phyloP scores from a whole-genome alignment of 768 basidiomycete species.

The Stropharia rugosoannulata region DNA sequence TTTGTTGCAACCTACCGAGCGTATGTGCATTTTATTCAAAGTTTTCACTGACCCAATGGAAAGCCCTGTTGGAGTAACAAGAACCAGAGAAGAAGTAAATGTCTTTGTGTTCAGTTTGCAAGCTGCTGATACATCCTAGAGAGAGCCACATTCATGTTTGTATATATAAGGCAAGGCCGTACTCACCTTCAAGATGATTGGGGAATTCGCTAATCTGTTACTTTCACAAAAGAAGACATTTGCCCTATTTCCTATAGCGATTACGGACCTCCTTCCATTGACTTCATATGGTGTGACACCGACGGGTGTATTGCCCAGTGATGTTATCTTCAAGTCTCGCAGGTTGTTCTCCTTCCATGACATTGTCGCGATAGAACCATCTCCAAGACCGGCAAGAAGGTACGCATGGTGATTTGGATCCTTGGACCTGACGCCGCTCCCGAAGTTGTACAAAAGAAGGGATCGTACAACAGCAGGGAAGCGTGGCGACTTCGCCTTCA shows the following conservation, averaged over 20 bases:
- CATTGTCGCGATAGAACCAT: slow-evolving; percentile 69
- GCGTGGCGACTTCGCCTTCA: slow-evolving; percentile 27
- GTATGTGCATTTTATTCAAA: slow-evolving; percentile 79
- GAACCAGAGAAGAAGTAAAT: slow-evolving; percentile 54
- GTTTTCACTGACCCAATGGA: slow-evolving; percentile 66
- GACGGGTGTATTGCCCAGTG: slow-evolving; percentile 70
- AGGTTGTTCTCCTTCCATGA: slow-evolving; percentile 43
- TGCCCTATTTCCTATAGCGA: slow-evolving; percentile 72
- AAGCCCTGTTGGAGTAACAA: slow-evolving; percentile 54
- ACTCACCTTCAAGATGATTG: slow-evolving; percentile 66
- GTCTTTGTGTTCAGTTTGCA: slow-evolving; percentile 44
- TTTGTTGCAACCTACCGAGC: slow-evolving; percentile 48
- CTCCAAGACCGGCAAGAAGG: slow-evolving; percentile 70
- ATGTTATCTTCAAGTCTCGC: slow-evolving; percentile 54
- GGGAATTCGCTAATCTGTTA: slow-evolving; percentile 62
- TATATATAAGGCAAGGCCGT: not conserved
- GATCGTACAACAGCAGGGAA: slow-evolving; percentile 47
- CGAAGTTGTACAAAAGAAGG: slow-evolving; percentile 60
- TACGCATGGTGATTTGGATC: slow-evolving; percentile 42
- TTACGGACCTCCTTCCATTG: slow-evolving; percentile 54
- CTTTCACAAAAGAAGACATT: slow-evolving; percentile 69
- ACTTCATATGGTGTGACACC: slow-evolving; percentile 52
- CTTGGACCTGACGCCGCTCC: slow-evolving; percentile 31
- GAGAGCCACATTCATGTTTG: not conserved
- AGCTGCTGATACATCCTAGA: slow-evolving; percentile 53